Base-by-base conservation (phyloP, 441 rosid genomes). In the Dalechampia spathulata region DNA sequence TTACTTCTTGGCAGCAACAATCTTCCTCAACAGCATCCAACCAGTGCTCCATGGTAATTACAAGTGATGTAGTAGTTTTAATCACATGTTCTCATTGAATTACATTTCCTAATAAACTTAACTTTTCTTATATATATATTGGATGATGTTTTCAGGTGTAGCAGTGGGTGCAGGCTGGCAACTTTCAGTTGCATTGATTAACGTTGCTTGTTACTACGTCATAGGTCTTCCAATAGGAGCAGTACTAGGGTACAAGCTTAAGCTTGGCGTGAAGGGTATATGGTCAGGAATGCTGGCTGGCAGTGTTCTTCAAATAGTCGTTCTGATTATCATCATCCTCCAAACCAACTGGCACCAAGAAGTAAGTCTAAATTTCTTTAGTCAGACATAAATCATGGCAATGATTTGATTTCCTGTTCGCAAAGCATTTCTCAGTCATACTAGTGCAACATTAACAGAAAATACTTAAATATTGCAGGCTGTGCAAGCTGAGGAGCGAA, bases 91-190 rank as follows among this genome's bases (percentile, higher is more conserved):
- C n/a, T 37, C 6, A n/a, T 17, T 22, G 19, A 11, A 44, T n/a
- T n/a, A n/a, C 1, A 15, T 44, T n/a, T 28, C 17, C 4, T 1
- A 9, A 13, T 25, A 13, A 7, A 11, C n/a, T 55, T 40, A n/a
- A n/a, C n/a, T n/a, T n/a, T n/a, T n/a, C n/a, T n/a, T n/a, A n/a
- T n/a, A n/a, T n/a, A n/a, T n/a, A n/a, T n/a, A n/a, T n/a, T n/a
- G n/a, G n/a, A n/a, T 50, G 47, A 27, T 16, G 11, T 23, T 15
- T 60, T 22, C 74, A 79, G 82, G 85, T n/a, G 82, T 80, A 45
- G 82, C 85, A 3, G 72, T 80, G 3, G 85, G 82, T 14, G 82
- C 73, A 21, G 82, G 82, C 14, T 77, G 82, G 78, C 82, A 77
- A 61, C 30, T 61, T 26, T 59, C 28, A 16, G 75, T 77, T 43